These are phyloP conservation scores for Cantharellus cinnabarinus DNA, from an alignment of 768 basidiomycete species.

Conservation along the genomic window DNA sequence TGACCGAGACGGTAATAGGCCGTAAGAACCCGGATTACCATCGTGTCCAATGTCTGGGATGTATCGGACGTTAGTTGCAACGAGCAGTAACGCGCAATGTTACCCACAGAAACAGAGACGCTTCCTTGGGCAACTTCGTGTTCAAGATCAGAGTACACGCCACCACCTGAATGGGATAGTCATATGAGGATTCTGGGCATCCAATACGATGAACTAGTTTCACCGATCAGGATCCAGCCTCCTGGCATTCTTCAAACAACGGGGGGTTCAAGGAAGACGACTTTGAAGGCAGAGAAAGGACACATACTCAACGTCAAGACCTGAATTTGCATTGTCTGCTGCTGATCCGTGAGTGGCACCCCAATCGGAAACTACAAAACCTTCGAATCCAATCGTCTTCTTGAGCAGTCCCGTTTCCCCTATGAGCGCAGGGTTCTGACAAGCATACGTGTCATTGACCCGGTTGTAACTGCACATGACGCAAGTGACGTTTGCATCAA, in stretches of 20 bases:
- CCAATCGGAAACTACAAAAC: conserved; percentile 29
- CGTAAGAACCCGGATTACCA: conserved; percentile 57
- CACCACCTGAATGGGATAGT: background rate
- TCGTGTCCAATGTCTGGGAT: conserved; percentile 27
- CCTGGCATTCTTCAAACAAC: conserved; percentile 16
- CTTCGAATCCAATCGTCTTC: conserved; percentile 12
- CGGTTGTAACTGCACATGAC: conserved; percentile 24
- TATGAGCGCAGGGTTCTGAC: conserved; percentile 7
- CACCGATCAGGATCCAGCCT: conserved; percentile 9
- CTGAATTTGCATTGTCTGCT: background rate
- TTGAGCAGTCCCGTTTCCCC: conserved; percentile 11
- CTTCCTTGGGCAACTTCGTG: background rate
- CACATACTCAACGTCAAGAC: conserved; percentile 3
- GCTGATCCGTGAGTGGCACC: conserved; percentile 29
- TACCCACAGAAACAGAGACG: background rate
- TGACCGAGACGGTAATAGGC: conserved; percentile 28
- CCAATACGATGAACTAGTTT: background rate
- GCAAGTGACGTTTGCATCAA: conserved; percentile 42
- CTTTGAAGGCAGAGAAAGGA: background rate
- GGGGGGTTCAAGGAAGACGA: background rate
- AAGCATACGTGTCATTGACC: conserved; percentile 10
- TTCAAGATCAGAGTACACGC: background rate
- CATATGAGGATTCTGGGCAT: background rate
- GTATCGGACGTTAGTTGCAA: background rate
- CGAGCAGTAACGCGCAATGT: background rate